Base-by-base conservation (phyloP, 2,329 filamentous ascomycete species). In the Colletotrichum melonis region DNA sequence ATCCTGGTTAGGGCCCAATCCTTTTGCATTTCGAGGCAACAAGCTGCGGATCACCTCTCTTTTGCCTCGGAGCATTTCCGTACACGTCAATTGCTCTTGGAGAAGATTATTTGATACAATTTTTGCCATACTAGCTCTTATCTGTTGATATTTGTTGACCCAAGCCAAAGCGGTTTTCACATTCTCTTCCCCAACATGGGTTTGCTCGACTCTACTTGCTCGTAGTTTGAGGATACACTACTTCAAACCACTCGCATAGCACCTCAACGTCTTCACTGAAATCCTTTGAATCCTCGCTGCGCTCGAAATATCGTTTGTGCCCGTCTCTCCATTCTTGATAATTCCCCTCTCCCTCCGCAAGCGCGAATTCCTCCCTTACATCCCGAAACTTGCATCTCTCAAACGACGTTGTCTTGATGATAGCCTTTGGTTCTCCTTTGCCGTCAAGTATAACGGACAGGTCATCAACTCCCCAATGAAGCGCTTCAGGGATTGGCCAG, bases 1-100 rank as follows among this genome's bases (percentile, higher is more conserved):
- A 56, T 52, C 63, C 52, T 65, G 63, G 52, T 65, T 65, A 65
- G 52, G 63, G 63, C 63, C 63, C 22, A 19, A 16, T 4, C 2
- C 0, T 56, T 56, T 65, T 65, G 63, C 3, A 5, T 12, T n/a
- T 22, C 9, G 12, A 14, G 28, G n/a, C 9, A 19, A 56, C 3
- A 19, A 49, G 4, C 19, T 7, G 8, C 9, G 1, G 3, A 9
- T 2, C 8, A 11, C 8, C 0, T 9, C 5, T 7, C 38, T 42
- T 42, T 42, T 42, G 38, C 2, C 16, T 16, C 3, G 38, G 5
- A 42, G 16, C 38, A 42, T 6, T 42, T 16, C 16, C 16, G 0
- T 16, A 42, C 14, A 42, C 16, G 5, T 42, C 9, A 3, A 7
- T 42, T 19, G 38, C 9, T 19, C 32, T 35, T 35, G 32, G 32